Evolutionary conservation across 164 flowering plant species (phyloP).

Genomic region (Houttuynia cordata): DNA sequence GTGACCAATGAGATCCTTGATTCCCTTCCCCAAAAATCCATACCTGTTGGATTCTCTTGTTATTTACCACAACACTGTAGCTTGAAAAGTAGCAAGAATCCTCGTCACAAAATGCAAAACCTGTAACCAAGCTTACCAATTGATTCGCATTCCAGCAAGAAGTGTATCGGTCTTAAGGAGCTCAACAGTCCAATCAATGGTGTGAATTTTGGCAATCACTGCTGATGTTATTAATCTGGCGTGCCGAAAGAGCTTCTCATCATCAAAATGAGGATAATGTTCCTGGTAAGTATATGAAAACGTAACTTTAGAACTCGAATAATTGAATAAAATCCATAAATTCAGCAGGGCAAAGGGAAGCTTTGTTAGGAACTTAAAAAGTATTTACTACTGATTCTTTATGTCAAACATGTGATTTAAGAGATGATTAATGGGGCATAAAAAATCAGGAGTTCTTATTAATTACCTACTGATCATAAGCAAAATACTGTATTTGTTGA

Average conservation of each 20-base stretch:
- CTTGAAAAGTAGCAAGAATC: not conserved
- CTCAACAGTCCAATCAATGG: slow-evolving; percentile 41
- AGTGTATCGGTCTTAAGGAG: slow-evolving; percentile 34
- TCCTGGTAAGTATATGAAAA: not conserved
- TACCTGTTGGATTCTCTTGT: slow-evolving; percentile 16
- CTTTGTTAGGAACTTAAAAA: too few species aligned
- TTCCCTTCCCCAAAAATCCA: slow-evolving; percentile 34
- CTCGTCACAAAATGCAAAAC: not conserved
- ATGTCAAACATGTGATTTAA: too few species aligned
- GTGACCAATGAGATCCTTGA: slow-evolving; percentile 34
- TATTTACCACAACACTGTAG: not conserved
- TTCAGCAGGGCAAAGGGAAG: too few species aligned
- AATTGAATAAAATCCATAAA: not conserved
- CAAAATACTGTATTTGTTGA: not conserved
- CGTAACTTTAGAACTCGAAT: not conserved
- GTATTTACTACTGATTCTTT: too few species aligned
- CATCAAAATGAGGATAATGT: slow-evolving; percentile 14
- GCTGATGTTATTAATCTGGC: slow-evolving; percentile 37
- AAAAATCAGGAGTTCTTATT: too few species aligned
- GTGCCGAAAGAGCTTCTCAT: slow-evolving; percentile 27
- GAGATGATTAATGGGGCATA: too few species aligned
- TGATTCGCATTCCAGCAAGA: slow-evolving; percentile 23
- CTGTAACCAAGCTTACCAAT: slow-evolving; percentile 16
- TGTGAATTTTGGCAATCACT: slow-evolving; percentile 36
- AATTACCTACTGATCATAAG: too few species aligned